These are phyloP conservation scores for Pelargonium myrrhifolium DNA, from an alignment of 441 rosid species.

Conservation along the genomic window DNA sequence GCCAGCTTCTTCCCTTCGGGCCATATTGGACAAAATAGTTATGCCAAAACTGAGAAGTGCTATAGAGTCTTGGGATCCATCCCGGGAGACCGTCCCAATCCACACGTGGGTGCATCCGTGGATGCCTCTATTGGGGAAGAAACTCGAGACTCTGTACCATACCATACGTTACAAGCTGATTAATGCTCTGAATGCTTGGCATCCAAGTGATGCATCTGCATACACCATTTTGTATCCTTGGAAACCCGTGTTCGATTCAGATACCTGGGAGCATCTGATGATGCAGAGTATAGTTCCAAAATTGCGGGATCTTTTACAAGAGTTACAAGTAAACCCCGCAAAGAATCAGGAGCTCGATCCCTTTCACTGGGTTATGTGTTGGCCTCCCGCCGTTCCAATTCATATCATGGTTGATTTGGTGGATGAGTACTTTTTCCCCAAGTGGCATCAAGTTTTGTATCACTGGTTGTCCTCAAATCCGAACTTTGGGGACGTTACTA, in stretches of 20 bases:
- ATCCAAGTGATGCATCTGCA: not conserved
- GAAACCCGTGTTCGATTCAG: not conserved
- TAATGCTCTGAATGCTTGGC: not conserved
- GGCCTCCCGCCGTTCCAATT: conserved; percentile 69
- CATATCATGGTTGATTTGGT: conserved; percentile 82
- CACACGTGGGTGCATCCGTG: not conserved
- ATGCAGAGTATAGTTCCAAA: not conserved
- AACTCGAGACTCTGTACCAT: not conserved
- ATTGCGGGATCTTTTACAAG: conserved; percentile 13
- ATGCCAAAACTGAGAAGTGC: conserved; percentile 3
- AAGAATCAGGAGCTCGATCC: conserved; percentile 56
- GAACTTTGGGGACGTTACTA: conserved; percentile 61
- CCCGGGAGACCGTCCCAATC: not conserved
- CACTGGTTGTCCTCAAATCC: conserved; percentile 68
- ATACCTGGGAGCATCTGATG: not conserved
- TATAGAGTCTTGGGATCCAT: not conserved
- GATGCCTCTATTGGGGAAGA: not conserved
- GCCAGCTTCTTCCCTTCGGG: not conserved
- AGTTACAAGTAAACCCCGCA: conserved; percentile 73
- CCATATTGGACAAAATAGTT: conserved; percentile 2
- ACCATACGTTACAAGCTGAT: not conserved
- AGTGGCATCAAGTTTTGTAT: conserved; percentile 82
- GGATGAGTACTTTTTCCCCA: conserved; percentile 69
- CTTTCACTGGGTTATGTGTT: conserved; percentile 62
- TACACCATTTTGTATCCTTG: not conserved